Conservation (phyloP, 169 alveolate species). For the Plasmodium knowlesi region DNA sequence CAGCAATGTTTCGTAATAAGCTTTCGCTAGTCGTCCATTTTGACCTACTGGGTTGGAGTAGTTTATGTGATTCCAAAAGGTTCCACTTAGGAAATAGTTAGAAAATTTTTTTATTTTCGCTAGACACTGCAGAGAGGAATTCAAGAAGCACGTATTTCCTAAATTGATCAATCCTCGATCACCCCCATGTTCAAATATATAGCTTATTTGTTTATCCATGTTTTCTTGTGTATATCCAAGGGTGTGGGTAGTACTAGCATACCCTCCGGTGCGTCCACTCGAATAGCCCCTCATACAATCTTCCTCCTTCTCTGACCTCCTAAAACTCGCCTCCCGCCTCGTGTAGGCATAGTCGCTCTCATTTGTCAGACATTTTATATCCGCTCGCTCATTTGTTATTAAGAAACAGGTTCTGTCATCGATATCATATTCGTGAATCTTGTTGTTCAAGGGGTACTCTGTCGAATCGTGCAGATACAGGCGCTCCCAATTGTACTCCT, state of each 20-base stretch:
- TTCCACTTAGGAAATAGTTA: conserved; percentile 54
- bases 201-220: not conserved
- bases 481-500: conserved; percentile 41
- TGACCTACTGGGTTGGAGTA: conserved; percentile 67
- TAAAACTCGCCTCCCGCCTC: not conserved
- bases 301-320: not conserved
- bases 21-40: conserved; percentile 81
- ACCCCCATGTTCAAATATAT: conserved; percentile 57
- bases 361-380: conserved; percentile 47
- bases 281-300: not conserved
- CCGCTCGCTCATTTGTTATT: conserved; percentile 42
- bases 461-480: conserved; percentile 5
- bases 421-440: conserved; percentile 19
- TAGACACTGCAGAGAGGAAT: conserved; percentile 87
- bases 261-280: not conserved
- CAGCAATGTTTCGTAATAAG: conserved; percentile 79
- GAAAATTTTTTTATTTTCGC: conserved; percentile 81
- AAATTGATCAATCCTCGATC: conserved; percentile 78
- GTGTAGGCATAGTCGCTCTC: not conserved
- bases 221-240: not conserved
- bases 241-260: not conserved
- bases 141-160: conserved; percentile 86
- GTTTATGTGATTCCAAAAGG: conserved; percentile 54
- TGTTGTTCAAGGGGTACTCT: conserved; percentile 11
- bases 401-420: conserved; percentile 36